Evolutionary conservation across 345 rosid species (phyloP).

Genomic region (Erodium maritimum): DNA sequence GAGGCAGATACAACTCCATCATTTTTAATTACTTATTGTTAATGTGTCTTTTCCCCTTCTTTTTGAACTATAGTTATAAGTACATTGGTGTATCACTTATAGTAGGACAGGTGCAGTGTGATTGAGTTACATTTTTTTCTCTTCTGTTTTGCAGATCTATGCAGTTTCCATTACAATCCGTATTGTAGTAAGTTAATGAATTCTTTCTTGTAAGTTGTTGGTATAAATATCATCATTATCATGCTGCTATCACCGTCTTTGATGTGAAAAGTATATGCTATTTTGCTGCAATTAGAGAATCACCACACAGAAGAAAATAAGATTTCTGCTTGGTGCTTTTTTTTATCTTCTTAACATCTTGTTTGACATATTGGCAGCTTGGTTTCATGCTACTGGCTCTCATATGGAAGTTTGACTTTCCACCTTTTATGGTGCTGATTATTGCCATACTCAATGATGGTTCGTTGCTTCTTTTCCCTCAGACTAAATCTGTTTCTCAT

Average conservation of each 20-base stretch:
- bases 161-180: constrained; percentile 98
- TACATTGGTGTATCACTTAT: not conserved
- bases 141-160: constrained; percentile 54
- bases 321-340: not conserved
- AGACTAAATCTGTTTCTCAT: constrained; percentile 3
- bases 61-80: not conserved
- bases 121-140: constrained; percentile 4
- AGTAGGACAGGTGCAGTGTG: not conserved
- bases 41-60: not conserved
- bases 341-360: constrained; percentile 1
- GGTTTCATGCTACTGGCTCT: constrained; percentile 98
- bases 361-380: constrained; percentile 40
- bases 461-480: constrained; percentile 20
- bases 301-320: no score
- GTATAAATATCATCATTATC: not conserved
- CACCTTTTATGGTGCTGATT: constrained; percentile 99
- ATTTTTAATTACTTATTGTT: not conserved
- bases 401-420: constrained; percentile 94
- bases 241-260: not conserved
- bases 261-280: not conserved
- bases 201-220: not conserved
- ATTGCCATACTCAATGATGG: constrained; percentile 97
- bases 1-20: not conserved
- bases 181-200: constrained; percentile 66
- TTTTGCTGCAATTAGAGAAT: no score